Evolutionary conservation across 768 basidiomycete genomes (phyloP).

Genomic region (Macrolepiota albuminosa): DNA sequence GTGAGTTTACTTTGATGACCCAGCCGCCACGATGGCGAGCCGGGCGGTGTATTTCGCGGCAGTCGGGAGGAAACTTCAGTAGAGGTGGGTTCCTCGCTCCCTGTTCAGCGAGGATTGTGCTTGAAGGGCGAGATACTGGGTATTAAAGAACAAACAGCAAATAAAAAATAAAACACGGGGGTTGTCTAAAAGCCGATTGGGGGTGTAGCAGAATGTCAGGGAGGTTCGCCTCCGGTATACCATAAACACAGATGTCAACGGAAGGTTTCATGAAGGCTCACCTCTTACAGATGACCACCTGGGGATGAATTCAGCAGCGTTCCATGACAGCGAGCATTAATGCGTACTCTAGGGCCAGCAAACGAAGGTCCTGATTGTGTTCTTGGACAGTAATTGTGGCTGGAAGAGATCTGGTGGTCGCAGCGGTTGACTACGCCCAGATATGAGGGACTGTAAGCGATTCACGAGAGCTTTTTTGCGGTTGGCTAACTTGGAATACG

Average conservation of each 20-base stretch:
- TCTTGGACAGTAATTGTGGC: constrained; percentile 72
- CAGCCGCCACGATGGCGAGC: constrained; percentile 58
- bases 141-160: constrained; percentile 15
- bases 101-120: constrained; percentile 60
- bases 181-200: constrained; percentile 9
- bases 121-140: constrained; percentile 35
- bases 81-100: constrained; percentile 64
- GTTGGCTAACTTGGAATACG: constrained; percentile 6
- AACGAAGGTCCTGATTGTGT: constrained; percentile 77
- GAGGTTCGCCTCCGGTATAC: constrained; percentile 63
- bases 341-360: constrained; percentile 73
- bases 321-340: constrained; percentile 10
- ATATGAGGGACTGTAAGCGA: constrained; percentile 4
- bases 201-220: constrained; percentile 47
- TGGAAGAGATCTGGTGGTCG: constrained; percentile 34
- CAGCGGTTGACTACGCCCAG: constrained; percentile 20
- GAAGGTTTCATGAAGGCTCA: constrained; percentile 27
- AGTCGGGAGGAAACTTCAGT: constrained; percentile 46
- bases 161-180: constrained; percentile 11
- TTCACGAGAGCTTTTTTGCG: constrained; percentile 11
- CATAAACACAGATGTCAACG: constrained; percentile 14
- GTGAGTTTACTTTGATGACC: constrained; percentile 5
- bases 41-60: constrained; percentile 63
- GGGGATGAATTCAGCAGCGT: constrained; percentile 14
- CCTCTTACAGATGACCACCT: constrained; percentile 83